These are phyloP conservation scores for Sphagnum tenellum DNA, from an alignment of 225 moss, liverwort and hornwort genomes.

Conservation along the genomic window DNA sequence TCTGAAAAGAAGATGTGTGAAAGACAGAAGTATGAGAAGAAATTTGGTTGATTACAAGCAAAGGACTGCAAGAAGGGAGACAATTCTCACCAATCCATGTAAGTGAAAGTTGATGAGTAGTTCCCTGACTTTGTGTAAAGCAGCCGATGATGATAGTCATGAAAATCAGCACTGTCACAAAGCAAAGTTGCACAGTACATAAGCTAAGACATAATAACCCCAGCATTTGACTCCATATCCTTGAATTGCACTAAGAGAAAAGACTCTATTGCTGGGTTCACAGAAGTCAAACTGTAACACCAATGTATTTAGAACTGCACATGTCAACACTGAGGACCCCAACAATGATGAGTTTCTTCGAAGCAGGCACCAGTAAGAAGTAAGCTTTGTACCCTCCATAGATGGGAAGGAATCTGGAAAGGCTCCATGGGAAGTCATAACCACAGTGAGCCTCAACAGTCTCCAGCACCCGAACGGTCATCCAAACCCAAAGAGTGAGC, in stretches of 20 bases:
- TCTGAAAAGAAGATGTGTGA: too few species aligned
- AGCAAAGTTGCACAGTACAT: neutral
- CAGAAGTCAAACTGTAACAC: neutral
- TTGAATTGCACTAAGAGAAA: too few species aligned
- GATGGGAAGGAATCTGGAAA: conserved; percentile 24
- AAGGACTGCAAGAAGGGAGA: neutral
- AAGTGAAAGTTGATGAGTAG: conserved; percentile 95
- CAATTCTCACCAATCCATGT: conserved; percentile 82
- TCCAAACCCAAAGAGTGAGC: conserved; percentile 29
- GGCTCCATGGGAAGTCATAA: conserved; percentile 32
- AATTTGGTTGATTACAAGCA: neutral
- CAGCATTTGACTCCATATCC: neutral
- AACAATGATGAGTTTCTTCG: neutral
- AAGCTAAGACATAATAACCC: neutral
- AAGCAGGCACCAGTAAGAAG: conserved; percentile 6
- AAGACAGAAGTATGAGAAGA: neutral
- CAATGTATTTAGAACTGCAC: neutral
- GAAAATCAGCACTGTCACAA: conserved; percentile 79
- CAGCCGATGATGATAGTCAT: conserved; percentile 97
- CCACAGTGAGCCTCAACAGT: conserved; percentile 37
- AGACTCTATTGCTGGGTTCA: too few species aligned
- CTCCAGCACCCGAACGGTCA: conserved; percentile 29
- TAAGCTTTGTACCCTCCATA: conserved; percentile 33
- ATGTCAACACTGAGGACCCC: neutral
- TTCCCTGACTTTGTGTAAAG: conserved; percentile 98